These are phyloP conservation scores for Diaporthe sp. DNA, from an alignment of 2,329 filamentous ascomycete genomes.

Conservation along the genomic window DNA sequence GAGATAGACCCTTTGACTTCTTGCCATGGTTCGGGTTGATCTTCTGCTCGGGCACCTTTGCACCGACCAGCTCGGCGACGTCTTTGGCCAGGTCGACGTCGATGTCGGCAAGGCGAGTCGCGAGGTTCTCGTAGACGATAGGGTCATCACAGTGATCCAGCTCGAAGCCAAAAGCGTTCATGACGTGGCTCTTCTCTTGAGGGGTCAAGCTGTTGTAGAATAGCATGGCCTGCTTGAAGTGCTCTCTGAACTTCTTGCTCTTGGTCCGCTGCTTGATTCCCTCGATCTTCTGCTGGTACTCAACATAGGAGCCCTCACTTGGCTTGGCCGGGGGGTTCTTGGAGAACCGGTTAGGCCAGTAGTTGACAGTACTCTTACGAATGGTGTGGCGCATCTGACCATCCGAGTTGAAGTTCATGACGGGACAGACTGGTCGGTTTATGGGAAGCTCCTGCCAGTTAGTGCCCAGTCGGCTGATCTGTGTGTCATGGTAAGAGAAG, in stretches of 20 bases:
- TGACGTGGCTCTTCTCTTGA: conserved; percentile 74
- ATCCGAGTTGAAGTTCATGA: conserved; percentile 83
- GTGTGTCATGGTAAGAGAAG: conserved; percentile 75
- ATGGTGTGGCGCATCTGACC: conserved; percentile 81
- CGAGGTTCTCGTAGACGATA: conserved; percentile 79
- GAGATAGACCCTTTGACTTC: conserved; percentile 76
- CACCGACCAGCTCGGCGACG: conserved; percentile 79
- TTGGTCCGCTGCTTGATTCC: conserved; percentile 79
- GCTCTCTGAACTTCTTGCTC: conserved; percentile 82
- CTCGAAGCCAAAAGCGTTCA: conserved; percentile 74
- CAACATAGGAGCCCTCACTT: conserved; percentile 76
- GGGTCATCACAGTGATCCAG: conserved; percentile 87
- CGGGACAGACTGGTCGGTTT: conserved; percentile 80
- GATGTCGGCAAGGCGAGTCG: conserved; percentile 77
- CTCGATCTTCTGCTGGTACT: conserved; percentile 73
- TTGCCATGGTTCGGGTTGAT: conserved; percentile 73
- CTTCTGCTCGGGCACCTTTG: conserved; percentile 65
- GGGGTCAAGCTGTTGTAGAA: conserved; percentile 84
- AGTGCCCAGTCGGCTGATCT: conserved; percentile 76
- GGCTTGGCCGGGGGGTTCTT: conserved; percentile 71
- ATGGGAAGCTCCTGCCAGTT: conserved; percentile 85
- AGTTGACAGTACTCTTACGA: conserved; percentile 79
- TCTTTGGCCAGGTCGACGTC: conserved; percentile 76
- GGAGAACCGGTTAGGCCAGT: conserved; percentile 81
- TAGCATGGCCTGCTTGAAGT: conserved; percentile 82